Evolutionary conservation across 2,329 filamentous ascomycete species (phyloP).

Genomic region (Fusarium redolens): DNA sequence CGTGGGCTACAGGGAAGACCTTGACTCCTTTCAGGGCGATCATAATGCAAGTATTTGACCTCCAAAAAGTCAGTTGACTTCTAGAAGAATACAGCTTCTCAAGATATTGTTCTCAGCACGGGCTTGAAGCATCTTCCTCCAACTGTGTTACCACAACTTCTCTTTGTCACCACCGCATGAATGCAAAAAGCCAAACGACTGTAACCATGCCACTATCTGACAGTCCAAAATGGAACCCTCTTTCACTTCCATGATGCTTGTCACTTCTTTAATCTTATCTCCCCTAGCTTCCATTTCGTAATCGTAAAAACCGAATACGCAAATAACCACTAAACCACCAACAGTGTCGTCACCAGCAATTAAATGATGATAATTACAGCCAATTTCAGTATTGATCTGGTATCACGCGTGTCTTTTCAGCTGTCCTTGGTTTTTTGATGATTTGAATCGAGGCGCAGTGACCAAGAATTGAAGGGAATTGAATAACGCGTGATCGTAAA

Average conservation of each 20-base stretch:
- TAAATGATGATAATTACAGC: neutral
- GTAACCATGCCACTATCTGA: neutral
- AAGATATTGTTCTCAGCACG: slow-evolving; percentile 29
- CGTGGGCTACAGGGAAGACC: slow-evolving; percentile 32
- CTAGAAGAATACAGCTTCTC: slow-evolving; percentile 13
- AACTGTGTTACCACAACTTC: neutral
- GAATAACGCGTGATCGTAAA: slow-evolving; percentile 7
- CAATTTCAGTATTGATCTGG: slow-evolving; percentile 10
- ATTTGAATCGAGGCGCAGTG: slow-evolving; percentile 12
- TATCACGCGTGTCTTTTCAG: slow-evolving; percentile 8
- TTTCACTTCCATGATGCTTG: neutral
- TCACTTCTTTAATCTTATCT: neutral
- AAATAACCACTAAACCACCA: slow-evolving; percentile 1
- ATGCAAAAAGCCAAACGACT: neutral
- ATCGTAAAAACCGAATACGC: slow-evolving; percentile 39
- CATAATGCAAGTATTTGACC: slow-evolving; percentile 2
- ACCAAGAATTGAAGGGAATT: neutral
- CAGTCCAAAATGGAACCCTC: neutral
- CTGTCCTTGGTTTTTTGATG: neutral
- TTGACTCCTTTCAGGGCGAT: slow-evolving; percentile 12
- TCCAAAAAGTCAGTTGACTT: neutral
- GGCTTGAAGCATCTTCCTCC: neutral
- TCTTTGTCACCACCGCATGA: slow-evolving; percentile 14
- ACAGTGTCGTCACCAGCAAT: neutral
- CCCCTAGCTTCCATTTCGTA: slow-evolving; percentile 11